phyloP scores from a whole-genome alignment of 495 filamentous ascomycete species.

The Xylaria bambusicola region DNA sequence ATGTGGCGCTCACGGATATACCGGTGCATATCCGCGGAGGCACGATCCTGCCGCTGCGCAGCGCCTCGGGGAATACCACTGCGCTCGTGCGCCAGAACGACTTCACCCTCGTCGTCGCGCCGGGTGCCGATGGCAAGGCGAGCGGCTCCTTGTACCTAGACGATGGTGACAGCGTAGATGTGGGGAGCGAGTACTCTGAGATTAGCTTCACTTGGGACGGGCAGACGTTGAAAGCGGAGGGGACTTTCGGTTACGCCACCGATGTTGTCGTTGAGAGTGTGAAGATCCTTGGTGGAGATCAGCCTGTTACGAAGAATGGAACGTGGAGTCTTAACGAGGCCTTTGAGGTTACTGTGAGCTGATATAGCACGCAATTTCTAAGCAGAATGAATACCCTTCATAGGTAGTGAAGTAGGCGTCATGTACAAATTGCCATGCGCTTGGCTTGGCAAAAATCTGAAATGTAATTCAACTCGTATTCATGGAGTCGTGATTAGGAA shows the following conservation, averaged over 20 bases:
- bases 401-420: no score
- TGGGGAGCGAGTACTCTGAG: constrained; percentile 44
- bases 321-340: constrained; percentile 21
- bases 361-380: neutral
- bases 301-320: constrained; percentile 16
- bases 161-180: constrained; percentile 59
- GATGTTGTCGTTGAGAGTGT: constrained; percentile 54
- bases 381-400: no score
- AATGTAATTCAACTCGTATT: no score
- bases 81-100: constrained; percentile 61
- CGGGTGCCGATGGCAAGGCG: constrained; percentile 46
- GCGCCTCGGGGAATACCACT: constrained; percentile 68
- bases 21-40: constrained; percentile 73
- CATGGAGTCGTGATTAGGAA: no score
- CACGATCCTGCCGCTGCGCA: constrained; percentile 64
- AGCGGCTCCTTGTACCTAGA: constrained; percentile 58
- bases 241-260: constrained; percentile 50
- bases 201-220: constrained; percentile 51
- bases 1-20: constrained; percentile 65
- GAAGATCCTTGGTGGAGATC: constrained; percentile 44
- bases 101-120: constrained; percentile 70
- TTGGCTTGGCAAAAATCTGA: no score
- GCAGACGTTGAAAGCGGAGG: constrained; percentile 47
- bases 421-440: no score
- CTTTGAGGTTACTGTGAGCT: constrained; percentile 19